These are phyloP conservation scores for Sugiyamaella castrensis DNA, from an alignment of 1,139 yeast species.

Conservation along the genomic window DNA sequence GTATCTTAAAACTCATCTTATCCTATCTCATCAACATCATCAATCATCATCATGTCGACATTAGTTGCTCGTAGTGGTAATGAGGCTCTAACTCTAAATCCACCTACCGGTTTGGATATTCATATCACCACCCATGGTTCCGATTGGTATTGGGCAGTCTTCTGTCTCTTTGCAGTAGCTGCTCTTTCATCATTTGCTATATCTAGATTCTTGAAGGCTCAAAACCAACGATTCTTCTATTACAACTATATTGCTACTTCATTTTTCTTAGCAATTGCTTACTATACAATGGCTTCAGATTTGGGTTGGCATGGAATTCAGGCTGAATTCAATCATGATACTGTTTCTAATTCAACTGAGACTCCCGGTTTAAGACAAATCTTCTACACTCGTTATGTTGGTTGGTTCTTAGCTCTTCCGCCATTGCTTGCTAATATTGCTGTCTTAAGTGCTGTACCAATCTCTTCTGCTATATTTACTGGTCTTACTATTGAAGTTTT, in stretches of 20 bases:
- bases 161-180: slow-evolving; percentile 47
- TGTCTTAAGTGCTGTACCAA: slow-evolving; percentile 44
- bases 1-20: too few relatives aligned
- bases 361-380: slow-evolving; percentile 54
- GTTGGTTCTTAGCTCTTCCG: slow-evolving; percentile 66
- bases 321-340: slow-evolving; percentile 56
- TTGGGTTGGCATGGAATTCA: slow-evolving; percentile 59
- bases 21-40: too few relatives aligned
- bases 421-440: slow-evolving; percentile 49
- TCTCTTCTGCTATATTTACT: slow-evolving; percentile 41
- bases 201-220: slow-evolving; percentile 41
- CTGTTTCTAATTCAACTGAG: slow-evolving; percentile 33
- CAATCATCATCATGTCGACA: slow-evolving; percentile 1
- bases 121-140: slow-evolving; percentile 60
- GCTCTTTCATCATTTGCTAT: slow-evolving; percentile 43
- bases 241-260: slow-evolving; percentile 48
- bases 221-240: slow-evolving; percentile 44
- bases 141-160: slow-evolving; percentile 70
- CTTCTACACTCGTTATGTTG: slow-evolving; percentile 62
- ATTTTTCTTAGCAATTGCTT: slow-evolving; percentile 49
- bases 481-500: slow-evolving; percentile 48
- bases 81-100: slow-evolving; percentile 51
- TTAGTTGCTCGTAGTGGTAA: slow-evolving; percentile 24
- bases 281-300: slow-evolving; percentile 64
- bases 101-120: slow-evolving; percentile 45